phyloP scores from a whole-genome alignment of 768 basidiomycete genomes.

The Amanita jacksonii region DNA sequence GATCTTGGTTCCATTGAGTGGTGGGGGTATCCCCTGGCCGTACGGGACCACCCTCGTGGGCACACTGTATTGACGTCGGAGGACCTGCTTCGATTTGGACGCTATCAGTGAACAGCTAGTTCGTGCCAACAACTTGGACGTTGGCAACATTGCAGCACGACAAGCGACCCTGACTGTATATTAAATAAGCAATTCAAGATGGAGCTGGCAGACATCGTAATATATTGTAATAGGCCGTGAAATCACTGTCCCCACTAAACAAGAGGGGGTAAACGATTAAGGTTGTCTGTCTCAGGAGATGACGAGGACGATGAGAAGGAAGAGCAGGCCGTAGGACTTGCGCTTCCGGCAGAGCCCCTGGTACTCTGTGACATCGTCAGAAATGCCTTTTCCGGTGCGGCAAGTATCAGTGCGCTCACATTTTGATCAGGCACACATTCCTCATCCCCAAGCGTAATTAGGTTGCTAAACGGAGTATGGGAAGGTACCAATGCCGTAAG shows the following conservation, averaged over 20 bases:
- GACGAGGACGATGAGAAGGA: background rate
- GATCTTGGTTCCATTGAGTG: conserved; percentile 72
- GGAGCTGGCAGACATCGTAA: too few relatives aligned
- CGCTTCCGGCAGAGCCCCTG: background rate
- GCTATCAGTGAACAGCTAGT: too few relatives aligned
- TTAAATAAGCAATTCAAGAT: too few relatives aligned
- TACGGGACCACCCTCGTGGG: background rate
- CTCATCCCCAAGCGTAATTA: background rate
- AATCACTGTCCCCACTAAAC: background rate
- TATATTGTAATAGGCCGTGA: background rate
- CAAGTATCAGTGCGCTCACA: background rate
- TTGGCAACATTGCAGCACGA: too few relatives aligned
- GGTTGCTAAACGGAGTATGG: background rate
- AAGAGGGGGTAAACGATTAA: background rate
- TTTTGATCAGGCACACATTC: conserved; percentile 5
- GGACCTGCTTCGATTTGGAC: too few relatives aligned
- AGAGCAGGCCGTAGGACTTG: background rate
- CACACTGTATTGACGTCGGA: background rate
- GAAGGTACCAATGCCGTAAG: conserved; percentile 17
- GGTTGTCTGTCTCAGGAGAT: background rate
- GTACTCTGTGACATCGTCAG: background rate
- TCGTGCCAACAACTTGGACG: too few relatives aligned
- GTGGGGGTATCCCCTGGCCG: conserved; percentile 57
- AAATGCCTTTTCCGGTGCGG: background rate
- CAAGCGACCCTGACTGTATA: too few relatives aligned